Conservation (phyloP, 257 asterid genomes). For the Lithospermum erythrorhizon region DNA sequence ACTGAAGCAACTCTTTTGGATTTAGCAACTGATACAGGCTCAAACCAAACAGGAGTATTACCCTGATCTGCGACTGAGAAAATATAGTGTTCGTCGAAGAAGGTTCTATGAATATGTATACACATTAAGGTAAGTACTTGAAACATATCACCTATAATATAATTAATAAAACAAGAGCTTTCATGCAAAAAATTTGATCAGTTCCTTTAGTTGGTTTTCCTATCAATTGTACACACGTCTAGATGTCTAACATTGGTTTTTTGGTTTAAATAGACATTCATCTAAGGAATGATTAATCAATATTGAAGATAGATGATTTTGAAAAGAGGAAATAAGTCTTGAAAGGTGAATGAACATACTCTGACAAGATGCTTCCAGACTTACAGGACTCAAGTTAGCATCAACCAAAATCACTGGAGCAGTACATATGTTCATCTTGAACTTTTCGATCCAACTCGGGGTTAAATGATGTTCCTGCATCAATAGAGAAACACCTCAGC, state of each 20-base stretch:
- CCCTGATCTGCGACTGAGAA: conserved; percentile 70
- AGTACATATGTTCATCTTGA: conserved; percentile 38
- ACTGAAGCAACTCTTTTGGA: conserved; percentile 69
- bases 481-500: conserved; percentile 11
- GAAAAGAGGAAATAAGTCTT: background rate
- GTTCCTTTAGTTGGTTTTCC: background rate
- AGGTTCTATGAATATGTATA: background rate
- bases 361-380: conserved; percentile 60
- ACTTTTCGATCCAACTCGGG: conserved; percentile 65
- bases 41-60: conserved; percentile 73
- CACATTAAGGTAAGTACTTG: background rate
- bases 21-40: conserved; percentile 88
- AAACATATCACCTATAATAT: background rate
- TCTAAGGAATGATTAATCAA: background rate
- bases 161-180: background rate
- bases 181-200: conserved; percentile 1
- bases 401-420: conserved; percentile 75
- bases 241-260: background rate
- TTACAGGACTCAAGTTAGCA: conserved; percentile 68
- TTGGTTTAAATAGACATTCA: background rate
- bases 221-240: background rate
- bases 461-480: conserved; percentile 78
- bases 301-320: background rate
- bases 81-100: background rate
- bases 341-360: conserved; percentile 25